Evolutionary conservation across 208 protist species (phyloP).

Genomic region (Plasmodiophora brassicae): DNA sequence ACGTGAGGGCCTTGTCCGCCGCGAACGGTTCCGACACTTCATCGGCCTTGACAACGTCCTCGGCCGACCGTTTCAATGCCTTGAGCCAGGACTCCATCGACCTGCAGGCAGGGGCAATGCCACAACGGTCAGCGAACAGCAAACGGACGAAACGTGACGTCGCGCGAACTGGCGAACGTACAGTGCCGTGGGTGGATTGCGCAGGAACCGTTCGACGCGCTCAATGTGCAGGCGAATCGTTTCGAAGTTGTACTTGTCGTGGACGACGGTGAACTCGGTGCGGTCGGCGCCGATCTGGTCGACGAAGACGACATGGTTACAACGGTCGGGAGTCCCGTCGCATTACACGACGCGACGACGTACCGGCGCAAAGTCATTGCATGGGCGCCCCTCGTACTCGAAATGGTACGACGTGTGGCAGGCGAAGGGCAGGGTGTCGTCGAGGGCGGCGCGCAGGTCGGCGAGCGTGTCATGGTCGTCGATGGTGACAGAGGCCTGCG

Average conservation of each 20-base stretch:
- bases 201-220: not conserved
- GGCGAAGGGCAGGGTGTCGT: not conserved
- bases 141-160: too few species aligned
- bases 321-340: not conserved
- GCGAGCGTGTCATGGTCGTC: not conserved
- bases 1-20: not conserved
- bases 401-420: not conserved
- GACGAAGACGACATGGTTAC: too few species aligned
- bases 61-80: not conserved
- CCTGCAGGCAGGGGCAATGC: not conserved
- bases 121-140: not conserved
- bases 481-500: not conserved
- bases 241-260: not conserved
- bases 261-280: not conserved
- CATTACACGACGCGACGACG: not conserved
- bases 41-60: not conserved
- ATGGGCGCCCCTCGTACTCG: not conserved
- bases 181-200: not conserved
- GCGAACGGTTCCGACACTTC: not conserved
- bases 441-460: not conserved
- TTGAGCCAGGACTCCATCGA: not conserved
- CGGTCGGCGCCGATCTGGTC: not conserved
- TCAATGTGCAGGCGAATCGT: not conserved
- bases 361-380: not conserved
- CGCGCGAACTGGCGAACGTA: too few species aligned